Evolutionary conservation across 2,329 filamentous ascomycete genomes (phyloP), one percentile per base, ranked within the genome.

Genomic region (Biscogniauxia marginata): DNA sequence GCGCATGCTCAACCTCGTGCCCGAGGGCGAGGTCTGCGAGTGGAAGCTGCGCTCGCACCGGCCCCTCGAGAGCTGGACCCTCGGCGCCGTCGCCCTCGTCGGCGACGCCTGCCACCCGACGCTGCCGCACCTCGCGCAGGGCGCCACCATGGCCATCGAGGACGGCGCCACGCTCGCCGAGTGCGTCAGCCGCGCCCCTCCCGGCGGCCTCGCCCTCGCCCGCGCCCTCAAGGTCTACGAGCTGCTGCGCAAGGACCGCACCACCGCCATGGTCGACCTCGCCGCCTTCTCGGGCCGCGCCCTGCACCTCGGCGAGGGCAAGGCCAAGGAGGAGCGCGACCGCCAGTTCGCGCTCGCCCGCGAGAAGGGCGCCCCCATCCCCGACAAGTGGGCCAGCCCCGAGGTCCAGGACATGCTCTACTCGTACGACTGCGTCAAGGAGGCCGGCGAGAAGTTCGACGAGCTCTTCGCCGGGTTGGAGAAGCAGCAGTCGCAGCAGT

Each of bases 351-450:
- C 77, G 45, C 74, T 79, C 52, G 75, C 82, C 58, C 77, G 75
- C 60, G 67, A 74, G 63, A 80, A 78, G 66, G 77, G 72, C 59
- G 78, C 70, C 53, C 74, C 73, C 54, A 81, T 81, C 57, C 84
- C 84, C 2, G 86, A 89, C 72, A 88, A 87, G 74, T 89, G 86
- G 86, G 84, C 84, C 3, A 87, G 86, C 70, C 84, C 85, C 8
- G 85, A 88, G 65, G 84, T 88, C 45, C 86, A 89, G 71, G 79
- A 81, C 70, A 81, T 82, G 78, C 83, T 88, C 58, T 88, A 88
- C 70, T 79, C 81, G 9, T 78, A 85, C 65, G 85, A 88, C 70
- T 86, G 84, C 65, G 77, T 83, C 50, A 72, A 76, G 64, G 79
- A 84, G 54, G 79, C 84, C 0, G 70, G 72, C 50, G 79, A 84